phyloP scores from a whole-genome alignment of 2,329 filamentous ascomycete genomes.

The Epichloe brachyelytri region DNA sequence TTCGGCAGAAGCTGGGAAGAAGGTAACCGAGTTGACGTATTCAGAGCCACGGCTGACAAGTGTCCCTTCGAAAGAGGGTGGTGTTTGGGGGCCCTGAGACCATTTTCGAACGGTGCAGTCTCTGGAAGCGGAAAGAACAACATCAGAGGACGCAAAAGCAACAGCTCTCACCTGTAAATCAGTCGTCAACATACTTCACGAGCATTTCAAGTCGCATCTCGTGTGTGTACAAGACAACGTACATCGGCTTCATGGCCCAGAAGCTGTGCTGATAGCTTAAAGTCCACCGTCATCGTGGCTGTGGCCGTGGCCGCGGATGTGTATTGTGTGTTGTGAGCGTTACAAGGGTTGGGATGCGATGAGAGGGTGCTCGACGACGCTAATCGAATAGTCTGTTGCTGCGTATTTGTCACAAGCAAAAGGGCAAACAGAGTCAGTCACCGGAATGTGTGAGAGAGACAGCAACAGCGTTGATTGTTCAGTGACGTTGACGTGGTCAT shows the following conservation, averaged over 20 bases:
- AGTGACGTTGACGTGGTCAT: constrained; percentile 1
- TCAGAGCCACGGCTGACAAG: constrained; percentile 68
- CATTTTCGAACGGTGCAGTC: constrained; percentile 85
- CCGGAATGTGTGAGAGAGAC: neutral
- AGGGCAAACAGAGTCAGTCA: neutral
- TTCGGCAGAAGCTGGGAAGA: constrained; percentile 52
- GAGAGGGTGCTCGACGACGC: neutral
- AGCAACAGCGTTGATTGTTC: no score
- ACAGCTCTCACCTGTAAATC: constrained; percentile 67
- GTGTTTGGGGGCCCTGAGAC: constrained; percentile 53
- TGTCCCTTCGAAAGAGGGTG: constrained; percentile 62
- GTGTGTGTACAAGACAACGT: constrained; percentile 21
- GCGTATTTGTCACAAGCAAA: neutral
- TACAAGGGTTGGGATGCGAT: neutral
- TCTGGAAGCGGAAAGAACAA: constrained; percentile 74
- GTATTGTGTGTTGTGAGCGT: neutral
- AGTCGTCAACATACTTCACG: neutral
- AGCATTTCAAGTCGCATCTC: neutral
- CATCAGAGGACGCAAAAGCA: constrained; percentile 58
- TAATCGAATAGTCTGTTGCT: neutral
- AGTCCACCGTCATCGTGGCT: constrained; percentile 57
- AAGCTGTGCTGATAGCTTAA: constrained; percentile 86
- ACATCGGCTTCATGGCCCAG: constrained; percentile 90
- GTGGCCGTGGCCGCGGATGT: constrained; percentile 1
- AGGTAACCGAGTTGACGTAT: constrained; percentile 80